Conservation (phyloP, 805 yeast genomes). For the Hanseniaspora taiwanica region DNA sequence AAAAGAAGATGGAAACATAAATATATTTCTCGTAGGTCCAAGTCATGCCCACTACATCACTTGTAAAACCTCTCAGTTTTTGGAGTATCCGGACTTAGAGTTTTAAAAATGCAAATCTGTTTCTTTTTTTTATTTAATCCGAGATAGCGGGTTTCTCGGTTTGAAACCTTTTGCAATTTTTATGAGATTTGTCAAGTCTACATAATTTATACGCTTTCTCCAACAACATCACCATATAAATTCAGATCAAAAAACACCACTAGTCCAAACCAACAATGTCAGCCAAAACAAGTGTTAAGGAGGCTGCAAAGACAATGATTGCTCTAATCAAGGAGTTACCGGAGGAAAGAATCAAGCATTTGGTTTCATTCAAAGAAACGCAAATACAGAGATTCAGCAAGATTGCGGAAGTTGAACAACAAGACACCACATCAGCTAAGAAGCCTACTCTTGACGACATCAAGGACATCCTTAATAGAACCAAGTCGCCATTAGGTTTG, state of each 20-base stretch:
- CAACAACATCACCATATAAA: too few relatives aligned
- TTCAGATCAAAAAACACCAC: background rate
- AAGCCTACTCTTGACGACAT: slow-evolving; percentile 30
- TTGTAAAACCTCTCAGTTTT: too few relatives aligned
- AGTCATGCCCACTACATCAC: too few relatives aligned
- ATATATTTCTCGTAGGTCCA: too few relatives aligned
- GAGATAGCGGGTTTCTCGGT: too few relatives aligned
- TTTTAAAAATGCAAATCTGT: too few relatives aligned
- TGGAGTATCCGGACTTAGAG: too few relatives aligned
- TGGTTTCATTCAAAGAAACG: slow-evolving; percentile 54
- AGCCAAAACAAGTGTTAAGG: slow-evolving; percentile 11
- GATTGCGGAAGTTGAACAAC: slow-evolving; percentile 32
- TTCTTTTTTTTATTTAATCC: too few relatives aligned
- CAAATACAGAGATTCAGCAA: slow-evolving; percentile 47
- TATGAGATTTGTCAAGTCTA: too few relatives aligned
- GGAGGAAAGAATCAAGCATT: slow-evolving; percentile 51
- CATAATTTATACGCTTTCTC: too few relatives aligned
- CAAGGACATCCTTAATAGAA: slow-evolving; percentile 25
- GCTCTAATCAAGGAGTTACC: slow-evolving; percentile 50
- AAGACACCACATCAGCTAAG: slow-evolving; percentile 25
- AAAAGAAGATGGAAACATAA: too few relatives aligned
- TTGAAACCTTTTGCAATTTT: too few relatives aligned
- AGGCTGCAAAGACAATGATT: slow-evolving; percentile 44
- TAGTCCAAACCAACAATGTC: background rate
- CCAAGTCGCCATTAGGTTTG: slow-evolving; percentile 28